Percentiles rank a stretch among this genome's conserved stretches.
Evolutionary conservation across 805 yeast species (phyloP).

Genomic region (Nakazawaea siamensis): DNA sequence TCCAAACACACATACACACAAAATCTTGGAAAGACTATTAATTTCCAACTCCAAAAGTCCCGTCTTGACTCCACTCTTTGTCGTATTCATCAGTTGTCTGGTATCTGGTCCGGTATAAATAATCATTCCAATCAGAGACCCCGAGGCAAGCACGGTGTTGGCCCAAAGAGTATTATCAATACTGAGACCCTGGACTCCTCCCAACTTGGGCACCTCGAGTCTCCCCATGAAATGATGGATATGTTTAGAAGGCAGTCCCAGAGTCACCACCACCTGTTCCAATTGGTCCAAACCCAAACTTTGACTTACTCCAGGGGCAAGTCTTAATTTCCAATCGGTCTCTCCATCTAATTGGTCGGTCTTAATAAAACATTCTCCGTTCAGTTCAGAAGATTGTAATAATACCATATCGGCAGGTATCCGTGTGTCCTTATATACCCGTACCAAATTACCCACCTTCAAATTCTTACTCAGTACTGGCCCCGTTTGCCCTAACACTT

Average conservation of each 20-base stretch:
- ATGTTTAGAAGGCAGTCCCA: conserved; percentile 76
- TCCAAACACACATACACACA: conserved; percentile 79
- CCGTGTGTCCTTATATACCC: conserved; percentile 70
- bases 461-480: conserved; percentile 50
- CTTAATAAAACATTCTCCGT: conserved; percentile 87
- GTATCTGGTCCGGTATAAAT: conserved; percentile 91
- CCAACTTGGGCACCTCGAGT: conserved; percentile 47
- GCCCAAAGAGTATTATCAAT: conserved; percentile 98
- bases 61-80: conserved; percentile 77
- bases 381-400: conserved; percentile 70
- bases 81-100: conserved; percentile 90
- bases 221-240: conserved; percentile 81
- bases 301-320: conserved; percentile 73
- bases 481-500: conserved; percentile 34
- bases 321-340: conserved; percentile 94
- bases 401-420: conserved; percentile 92
- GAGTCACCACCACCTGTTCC: conserved; percentile 48
- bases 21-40: conserved; percentile 76
- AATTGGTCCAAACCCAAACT: conserved; percentile 40
- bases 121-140: conserved; percentile 81
- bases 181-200: conserved; percentile 41
- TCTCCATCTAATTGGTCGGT: conserved; percentile 99
- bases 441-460: conserved; percentile 80
- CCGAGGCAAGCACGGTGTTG: conserved; percentile 93
- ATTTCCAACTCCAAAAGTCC: conserved; percentile 89